These are phyloP conservation scores for Penicillium sp. DNA, from an alignment of 2,329 filamentous ascomycete species.

Conservation along the genomic window DNA sequence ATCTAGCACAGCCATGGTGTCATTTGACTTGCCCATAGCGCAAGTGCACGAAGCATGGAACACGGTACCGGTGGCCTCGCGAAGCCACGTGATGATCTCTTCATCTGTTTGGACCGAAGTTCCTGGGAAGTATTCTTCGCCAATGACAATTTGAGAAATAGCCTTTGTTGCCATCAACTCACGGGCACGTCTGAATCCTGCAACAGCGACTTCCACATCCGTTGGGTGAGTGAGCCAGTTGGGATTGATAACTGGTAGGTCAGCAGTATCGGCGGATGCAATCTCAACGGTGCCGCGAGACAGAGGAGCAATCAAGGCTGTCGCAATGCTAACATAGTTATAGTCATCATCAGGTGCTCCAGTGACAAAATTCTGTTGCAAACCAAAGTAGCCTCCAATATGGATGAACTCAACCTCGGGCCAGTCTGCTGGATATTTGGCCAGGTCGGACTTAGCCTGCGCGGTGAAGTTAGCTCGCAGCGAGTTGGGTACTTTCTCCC, in stretches of 20 bases:
- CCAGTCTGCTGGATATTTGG: neutral
- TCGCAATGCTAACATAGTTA: neutral
- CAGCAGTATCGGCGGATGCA: constrained; percentile 20
- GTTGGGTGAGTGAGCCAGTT: constrained; percentile 46
- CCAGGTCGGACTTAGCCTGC: neutral
- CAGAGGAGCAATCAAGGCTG: constrained; percentile 29
- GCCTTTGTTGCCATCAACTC: constrained; percentile 30
- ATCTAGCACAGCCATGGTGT: neutral
- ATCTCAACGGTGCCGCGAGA: constrained; percentile 50
- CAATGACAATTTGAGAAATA: neutral
- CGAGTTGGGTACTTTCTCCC: neutral
- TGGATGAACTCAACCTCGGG: neutral
- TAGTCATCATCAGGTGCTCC: neutral
- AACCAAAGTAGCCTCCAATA: neutral
- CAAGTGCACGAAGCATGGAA: neutral
- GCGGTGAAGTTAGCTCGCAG: neutral
- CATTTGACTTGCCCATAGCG: neutral
- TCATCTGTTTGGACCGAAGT: neutral
- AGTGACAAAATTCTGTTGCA: neutral
- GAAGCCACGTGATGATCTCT: neutral
- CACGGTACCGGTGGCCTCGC: neutral
- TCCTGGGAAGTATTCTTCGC: neutral
- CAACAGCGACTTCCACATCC: constrained; percentile 48
- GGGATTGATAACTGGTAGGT: constrained; percentile 48
- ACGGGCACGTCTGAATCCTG: constrained; percentile 46